A percentile compares a stretch with the other conserved stretches of the same genome.
Conservation (phyloP, 2,329 filamentous ascomycete species). For the Lachnellula hyalina region DNA sequence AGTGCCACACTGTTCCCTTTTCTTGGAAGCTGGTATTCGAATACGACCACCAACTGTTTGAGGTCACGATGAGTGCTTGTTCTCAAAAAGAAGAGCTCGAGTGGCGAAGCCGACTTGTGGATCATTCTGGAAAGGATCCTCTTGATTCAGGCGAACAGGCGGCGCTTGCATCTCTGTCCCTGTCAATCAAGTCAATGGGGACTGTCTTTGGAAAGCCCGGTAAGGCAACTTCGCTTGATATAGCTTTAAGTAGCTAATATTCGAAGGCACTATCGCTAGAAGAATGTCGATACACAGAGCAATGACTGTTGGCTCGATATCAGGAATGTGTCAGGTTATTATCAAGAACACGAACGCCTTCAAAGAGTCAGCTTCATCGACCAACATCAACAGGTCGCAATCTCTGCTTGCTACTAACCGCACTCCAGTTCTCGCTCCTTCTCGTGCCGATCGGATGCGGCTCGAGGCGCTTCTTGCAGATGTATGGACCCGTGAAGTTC, state of each 20-base stretch:
- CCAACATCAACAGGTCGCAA: conserved; percentile 68
- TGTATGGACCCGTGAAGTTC: conserved; percentile 74
- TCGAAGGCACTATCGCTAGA: conserved; percentile 54
- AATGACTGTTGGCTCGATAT: conserved; percentile 65
- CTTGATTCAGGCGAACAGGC: conserved; percentile 41
- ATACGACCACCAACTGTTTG: conserved; percentile 68
- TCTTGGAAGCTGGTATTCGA: conserved; percentile 93
- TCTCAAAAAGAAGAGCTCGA: conserved; percentile 71
- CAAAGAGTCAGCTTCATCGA: conserved; percentile 46
- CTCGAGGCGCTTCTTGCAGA: conserved; percentile 70
- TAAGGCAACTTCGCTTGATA: conserved; percentile 27
- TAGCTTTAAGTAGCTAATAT: not conserved
- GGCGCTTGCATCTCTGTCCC: conserved; percentile 57
- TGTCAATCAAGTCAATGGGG: conserved; percentile 70
- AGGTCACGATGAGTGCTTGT: conserved; percentile 83
- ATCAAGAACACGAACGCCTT: conserved; percentile 77
- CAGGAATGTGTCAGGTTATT: conserved; percentile 68
- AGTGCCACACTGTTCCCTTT: conserved; percentile 79
- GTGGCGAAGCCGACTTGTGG: conserved; percentile 68
- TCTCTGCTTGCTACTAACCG: conserved; percentile 67
- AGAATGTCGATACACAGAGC: conserved; percentile 75
- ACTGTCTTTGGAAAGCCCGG: conserved; percentile 70
- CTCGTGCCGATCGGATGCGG: conserved; percentile 68
- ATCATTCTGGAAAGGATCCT: conserved; percentile 44
- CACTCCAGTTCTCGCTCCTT: conserved; percentile 66